Percentiles rank a stretch among this genome's conserved stretches.
phyloP scores from a whole-genome alignment of 345 rosid species.

The Brassica incana region DNA sequence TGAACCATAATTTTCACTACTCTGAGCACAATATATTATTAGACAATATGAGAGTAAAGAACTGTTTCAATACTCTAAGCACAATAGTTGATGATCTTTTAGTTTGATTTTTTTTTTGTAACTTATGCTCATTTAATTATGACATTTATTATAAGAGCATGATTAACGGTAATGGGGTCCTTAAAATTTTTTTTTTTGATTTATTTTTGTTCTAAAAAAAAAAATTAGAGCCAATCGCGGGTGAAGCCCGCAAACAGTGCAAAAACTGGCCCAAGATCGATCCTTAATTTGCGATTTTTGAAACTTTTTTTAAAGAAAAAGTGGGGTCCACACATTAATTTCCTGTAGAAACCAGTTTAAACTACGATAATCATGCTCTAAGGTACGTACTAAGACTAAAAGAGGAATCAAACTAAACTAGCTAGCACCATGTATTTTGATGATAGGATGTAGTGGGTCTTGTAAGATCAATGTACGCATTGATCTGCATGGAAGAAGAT shows the following conservation, averaged over 20 bases:
- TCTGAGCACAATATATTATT: background rate
- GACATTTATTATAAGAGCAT: background rate
- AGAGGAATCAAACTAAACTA: conserved; percentile 10
- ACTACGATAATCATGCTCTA: too few relatives aligned
- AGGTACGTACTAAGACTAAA: background rate
- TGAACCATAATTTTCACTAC: background rate
- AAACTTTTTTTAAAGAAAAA: too few relatives aligned
- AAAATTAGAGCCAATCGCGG: too few relatives aligned
- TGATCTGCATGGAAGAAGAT: conserved; percentile 76
- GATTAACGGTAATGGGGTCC: too few relatives aligned
- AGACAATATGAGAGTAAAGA: background rate
- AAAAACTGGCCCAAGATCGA: too few relatives aligned
- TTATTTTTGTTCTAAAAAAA: too few relatives aligned
- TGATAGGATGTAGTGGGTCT: conserved; percentile 56
- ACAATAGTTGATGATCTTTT: background rate
- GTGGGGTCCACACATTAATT: too few relatives aligned
- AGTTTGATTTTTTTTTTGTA: too few relatives aligned
- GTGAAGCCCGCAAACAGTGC: too few relatives aligned
- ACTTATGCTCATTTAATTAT: background rate
- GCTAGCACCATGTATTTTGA: background rate
- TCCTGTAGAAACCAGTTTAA: too few relatives aligned
- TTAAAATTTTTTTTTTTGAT: too few relatives aligned
- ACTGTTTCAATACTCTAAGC: background rate
- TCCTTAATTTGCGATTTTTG: too few relatives aligned
- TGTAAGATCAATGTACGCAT: conserved; percentile 71